Evolutionary conservation across 768 basidiomycete species (phyloP).

Genomic region (Termitomyces sp.): DNA sequence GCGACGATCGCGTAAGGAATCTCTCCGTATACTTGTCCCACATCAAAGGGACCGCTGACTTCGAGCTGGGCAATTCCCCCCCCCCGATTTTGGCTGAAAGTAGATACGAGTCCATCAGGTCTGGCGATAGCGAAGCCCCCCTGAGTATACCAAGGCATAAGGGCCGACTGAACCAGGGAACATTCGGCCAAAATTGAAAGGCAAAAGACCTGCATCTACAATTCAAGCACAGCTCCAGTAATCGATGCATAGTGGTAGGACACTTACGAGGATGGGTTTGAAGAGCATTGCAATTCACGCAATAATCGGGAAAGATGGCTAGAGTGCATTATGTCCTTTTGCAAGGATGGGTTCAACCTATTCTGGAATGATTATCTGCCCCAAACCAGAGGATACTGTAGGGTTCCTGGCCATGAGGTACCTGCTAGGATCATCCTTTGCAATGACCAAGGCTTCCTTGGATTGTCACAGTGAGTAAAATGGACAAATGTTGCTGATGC

Average conservation of each 20-base stretch:
- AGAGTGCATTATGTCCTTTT: too few relatives aligned
- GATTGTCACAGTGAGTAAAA: too few relatives aligned
- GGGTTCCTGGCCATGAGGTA: neutral
- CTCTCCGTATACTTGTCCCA: too few relatives aligned
- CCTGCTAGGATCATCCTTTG: neutral
- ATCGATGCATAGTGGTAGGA: too few relatives aligned
- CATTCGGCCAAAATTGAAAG: neutral
- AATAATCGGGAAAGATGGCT: neutral
- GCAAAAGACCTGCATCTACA: neutral
- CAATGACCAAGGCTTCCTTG: neutral
- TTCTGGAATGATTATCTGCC: neutral
- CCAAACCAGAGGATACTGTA: neutral
- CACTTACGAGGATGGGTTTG: neutral
- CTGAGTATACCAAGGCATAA: neutral
- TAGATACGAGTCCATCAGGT: neutral
- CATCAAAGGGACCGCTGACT: too few relatives aligned
- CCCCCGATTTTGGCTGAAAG: neutral
- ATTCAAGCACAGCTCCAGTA: too few relatives aligned
- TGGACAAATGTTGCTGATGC: neutral
- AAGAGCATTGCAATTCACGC: neutral
- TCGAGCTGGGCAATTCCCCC: neutral
- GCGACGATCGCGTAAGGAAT: too few relatives aligned
- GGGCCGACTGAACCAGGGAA: neutral
- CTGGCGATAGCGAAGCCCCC: neutral
- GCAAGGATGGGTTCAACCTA: too few relatives aligned